Percentiles rank a stretch among this genome's conserved stretches.
phyloP scores from a whole-genome alignment of 495 filamentous ascomycete genomes.

The Aspergillus leporis region DNA sequence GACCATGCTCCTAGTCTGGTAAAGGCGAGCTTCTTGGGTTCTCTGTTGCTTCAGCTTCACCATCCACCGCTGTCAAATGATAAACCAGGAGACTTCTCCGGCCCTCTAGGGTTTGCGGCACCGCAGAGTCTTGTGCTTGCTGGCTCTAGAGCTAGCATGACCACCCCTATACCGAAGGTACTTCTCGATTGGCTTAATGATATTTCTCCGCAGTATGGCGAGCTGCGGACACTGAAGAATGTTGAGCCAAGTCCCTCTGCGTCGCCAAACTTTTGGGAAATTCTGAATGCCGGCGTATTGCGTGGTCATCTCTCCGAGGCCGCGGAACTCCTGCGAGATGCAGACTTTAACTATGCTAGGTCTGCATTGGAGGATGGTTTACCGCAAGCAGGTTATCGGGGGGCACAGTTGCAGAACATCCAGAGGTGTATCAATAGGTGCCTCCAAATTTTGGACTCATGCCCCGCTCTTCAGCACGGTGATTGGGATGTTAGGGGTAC shows the following conservation, averaged over 20 bases:
- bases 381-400: constrained; percentile 64
- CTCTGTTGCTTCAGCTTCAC: constrained; percentile 70
- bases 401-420: constrained; percentile 70
- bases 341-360: constrained; percentile 72
- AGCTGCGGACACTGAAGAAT: constrained; percentile 58
- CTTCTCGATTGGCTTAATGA: constrained; percentile 77
- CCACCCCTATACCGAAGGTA: constrained; percentile 64
- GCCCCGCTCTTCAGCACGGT: constrained; percentile 59
- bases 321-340: constrained; percentile 61
- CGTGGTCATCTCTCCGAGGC: constrained; percentile 69
- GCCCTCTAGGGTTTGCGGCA: constrained; percentile 23
- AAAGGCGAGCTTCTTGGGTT: constrained; percentile 73
- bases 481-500: constrained; percentile 76
- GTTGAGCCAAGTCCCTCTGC: constrained; percentile 69
- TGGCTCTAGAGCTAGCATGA: constrained; percentile 36
- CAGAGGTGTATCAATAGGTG: constrained; percentile 65
- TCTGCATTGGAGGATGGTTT: constrained; percentile 57
- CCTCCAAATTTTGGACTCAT: constrained; percentile 64
- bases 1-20: constrained; percentile 56
- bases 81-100: constrained; percentile 28
- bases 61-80: constrained; percentile 55
- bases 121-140: constrained; percentile 34
- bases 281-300: constrained; percentile 63
- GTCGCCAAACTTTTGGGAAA: constrained; percentile 78
- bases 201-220: constrained; percentile 61